These are phyloP conservation scores for Talaromyces adpressus DNA, from an alignment of 495 filamentous ascomycete genomes.

Conservation along the genomic window DNA sequence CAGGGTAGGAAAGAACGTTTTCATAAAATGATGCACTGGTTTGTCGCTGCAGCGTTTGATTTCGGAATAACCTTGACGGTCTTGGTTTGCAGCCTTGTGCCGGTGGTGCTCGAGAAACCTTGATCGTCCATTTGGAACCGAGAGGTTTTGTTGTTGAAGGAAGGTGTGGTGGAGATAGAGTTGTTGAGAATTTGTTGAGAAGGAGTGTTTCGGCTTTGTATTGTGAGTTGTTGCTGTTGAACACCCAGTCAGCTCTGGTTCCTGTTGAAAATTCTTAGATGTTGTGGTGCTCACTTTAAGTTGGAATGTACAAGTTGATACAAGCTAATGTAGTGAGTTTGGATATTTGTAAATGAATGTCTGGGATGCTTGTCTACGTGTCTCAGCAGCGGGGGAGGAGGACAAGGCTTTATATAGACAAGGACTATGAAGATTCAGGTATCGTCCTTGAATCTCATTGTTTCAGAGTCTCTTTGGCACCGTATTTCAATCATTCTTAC, in stretches of 20 bases:
- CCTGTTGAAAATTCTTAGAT: background rate
- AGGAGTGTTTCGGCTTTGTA: background rate
- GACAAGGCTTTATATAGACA: background rate
- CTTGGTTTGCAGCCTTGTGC: background rate
- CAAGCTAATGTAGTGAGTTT: background rate
- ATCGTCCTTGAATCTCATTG: background rate
- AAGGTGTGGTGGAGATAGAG: background rate
- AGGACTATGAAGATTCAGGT: background rate
- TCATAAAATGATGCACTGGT: background rate
- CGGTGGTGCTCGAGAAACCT: background rate
- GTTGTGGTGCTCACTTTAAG: background rate
- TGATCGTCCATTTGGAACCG: background rate
- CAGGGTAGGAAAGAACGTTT: background rate
- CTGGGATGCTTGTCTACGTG: background rate
- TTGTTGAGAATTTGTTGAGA: background rate
- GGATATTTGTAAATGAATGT: background rate
- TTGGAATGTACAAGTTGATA: background rate
- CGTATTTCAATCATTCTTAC: background rate
- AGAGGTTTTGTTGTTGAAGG: background rate
- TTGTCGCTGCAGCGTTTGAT: background rate
- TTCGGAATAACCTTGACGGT: background rate
- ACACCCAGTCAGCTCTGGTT: background rate
- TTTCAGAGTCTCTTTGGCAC: background rate
- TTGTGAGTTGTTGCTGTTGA: background rate
- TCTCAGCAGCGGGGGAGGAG: background rate